A percentile compares a stretch with the other conserved stretches of the same genome.
These are phyloP conservation scores for Phytophthora nicotianae DNA, from an alignment of 352 stramenopile genomes.

Conservation along the genomic window DNA sequence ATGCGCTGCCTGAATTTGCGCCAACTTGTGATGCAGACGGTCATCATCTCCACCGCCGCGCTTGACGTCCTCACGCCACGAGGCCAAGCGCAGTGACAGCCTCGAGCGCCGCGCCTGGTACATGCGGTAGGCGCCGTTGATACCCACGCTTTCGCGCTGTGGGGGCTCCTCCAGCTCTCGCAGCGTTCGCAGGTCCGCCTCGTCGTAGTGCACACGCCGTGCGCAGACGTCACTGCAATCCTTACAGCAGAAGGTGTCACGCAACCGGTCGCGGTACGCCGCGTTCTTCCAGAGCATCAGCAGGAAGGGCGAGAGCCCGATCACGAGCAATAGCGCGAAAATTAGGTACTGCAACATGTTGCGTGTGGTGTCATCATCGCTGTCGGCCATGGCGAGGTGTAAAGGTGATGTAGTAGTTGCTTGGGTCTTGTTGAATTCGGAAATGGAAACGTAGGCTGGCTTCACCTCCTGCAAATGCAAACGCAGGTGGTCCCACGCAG, in stretches of 20 bases:
- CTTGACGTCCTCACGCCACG: slow-evolving; percentile 74
- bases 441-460: slow-evolving; percentile 20
- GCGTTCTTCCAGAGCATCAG: slow-evolving; percentile 56
- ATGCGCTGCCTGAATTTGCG: slow-evolving; percentile 47
- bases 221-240: slow-evolving; percentile 33
- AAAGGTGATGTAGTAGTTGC: slow-evolving; percentile 2
- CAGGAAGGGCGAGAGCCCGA: slow-evolving; percentile 49
- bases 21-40: slow-evolving; percentile 55
- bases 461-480: neutral
- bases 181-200: slow-evolving; percentile 57
- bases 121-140: slow-evolving; percentile 62
- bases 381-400: slow-evolving; percentile 27
- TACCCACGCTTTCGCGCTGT: slow-evolving; percentile 45
- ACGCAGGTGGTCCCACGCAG: slow-evolving; percentile 5
- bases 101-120: slow-evolving; percentile 55
- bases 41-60: slow-evolving; percentile 41
- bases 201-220: slow-evolving; percentile 54
- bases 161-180: slow-evolving; percentile 54
- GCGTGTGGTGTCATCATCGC: slow-evolving; percentile 34
- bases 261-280: slow-evolving; percentile 42
- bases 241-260: slow-evolving; percentile 42
- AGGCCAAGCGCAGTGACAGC: slow-evolving; percentile 55
- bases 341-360: slow-evolving; percentile 54
- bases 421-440: slow-evolving; percentile 23
- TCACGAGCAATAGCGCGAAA: slow-evolving; percentile 48